Evolutionary conservation across 768 basidiomycete species (phyloP).

Genomic region (Serpula lacrymans): DNA sequence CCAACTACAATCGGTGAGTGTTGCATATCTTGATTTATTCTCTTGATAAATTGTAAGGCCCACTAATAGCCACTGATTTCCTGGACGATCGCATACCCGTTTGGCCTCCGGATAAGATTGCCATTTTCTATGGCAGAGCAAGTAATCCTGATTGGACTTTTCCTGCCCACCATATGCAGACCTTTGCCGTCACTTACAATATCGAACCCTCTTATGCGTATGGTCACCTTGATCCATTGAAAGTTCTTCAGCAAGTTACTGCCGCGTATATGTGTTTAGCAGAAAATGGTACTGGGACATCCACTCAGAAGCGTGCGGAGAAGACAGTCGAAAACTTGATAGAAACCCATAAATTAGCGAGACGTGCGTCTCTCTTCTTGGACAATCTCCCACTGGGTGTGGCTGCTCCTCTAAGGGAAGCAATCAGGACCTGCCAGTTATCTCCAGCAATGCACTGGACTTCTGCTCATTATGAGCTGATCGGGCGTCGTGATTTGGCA

Average conservation of each 20-base stretch:
- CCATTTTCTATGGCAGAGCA: constrained; percentile 54
- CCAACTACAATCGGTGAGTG: constrained; percentile 39
- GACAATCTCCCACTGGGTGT: constrained; percentile 64
- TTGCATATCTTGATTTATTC: constrained; percentile 1
- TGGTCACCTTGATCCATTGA: constrained; percentile 59
- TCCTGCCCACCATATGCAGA: constrained; percentile 41
- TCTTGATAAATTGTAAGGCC: constrained; percentile 10
- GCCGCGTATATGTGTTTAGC: constrained; percentile 57
- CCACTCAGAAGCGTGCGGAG: constrained; percentile 64
- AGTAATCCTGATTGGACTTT: constrained; percentile 70
- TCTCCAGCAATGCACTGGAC: constrained; percentile 76
- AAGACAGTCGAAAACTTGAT: constrained; percentile 59
- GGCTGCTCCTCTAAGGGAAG: constrained; percentile 79
- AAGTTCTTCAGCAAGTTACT: constrained; percentile 50
- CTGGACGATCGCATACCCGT: constrained; percentile 71
- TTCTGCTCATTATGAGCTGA: constrained; percentile 30
- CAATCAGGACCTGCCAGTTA: constrained; percentile 78
- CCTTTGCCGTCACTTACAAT: constrained; percentile 48
- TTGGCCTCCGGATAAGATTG: constrained; percentile 75
- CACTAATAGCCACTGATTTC: constrained; percentile 36
- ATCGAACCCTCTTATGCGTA: constrained; percentile 55
- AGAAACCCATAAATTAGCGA: constrained; percentile 30
- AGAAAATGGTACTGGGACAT: constrained; percentile 45
- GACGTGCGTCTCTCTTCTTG: constrained; percentile 46
- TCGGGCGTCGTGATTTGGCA: constrained; percentile 29